A percentile compares a stretch with the other conserved stretches of the same genome.
Conservation (phyloP, 345 rosid genomes). For the Camelina sativa region DNA sequence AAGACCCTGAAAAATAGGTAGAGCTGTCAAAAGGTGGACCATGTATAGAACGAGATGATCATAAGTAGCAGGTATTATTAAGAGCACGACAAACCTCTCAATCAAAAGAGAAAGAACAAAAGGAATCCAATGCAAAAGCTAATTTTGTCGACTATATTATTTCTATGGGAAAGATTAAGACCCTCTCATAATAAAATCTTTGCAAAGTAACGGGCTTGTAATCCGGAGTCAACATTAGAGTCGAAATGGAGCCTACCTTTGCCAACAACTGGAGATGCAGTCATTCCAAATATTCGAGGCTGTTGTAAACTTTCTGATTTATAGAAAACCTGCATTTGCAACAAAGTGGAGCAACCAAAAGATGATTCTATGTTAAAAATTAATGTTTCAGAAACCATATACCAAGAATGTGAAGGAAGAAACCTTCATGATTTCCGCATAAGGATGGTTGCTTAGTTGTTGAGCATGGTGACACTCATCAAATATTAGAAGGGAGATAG, state of each 20-base stretch:
- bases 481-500: conserved; percentile 79
- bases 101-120: neutral
- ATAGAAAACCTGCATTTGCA: conserved; percentile 68
- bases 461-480: conserved; percentile 99
- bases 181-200: conserved; percentile 1
- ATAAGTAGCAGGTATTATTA: conserved; percentile 34
- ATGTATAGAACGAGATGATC: conserved; percentile 20
- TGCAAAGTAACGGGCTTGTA: conserved; percentile 14
- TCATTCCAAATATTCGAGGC: conserved; percentile 98
- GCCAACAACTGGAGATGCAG: conserved; percentile 94
- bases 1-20: conserved; percentile 71
- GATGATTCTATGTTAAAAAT: conserved; percentile 30
- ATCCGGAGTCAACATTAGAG: conserved; percentile 9
- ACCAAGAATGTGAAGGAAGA: conserved; percentile 38
- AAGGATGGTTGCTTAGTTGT: conserved; percentile 78
- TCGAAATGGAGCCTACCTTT: conserved; percentile 59
- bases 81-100: conserved; percentile 24
- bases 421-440: conserved; percentile 92
- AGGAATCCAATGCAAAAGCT: conserved; percentile 29
- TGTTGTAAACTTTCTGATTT: conserved; percentile 51
- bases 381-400: conserved; percentile 22
- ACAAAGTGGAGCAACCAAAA: conserved; percentile 35
- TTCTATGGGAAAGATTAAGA: conserved; percentile 20
- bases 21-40: conserved; percentile 25
- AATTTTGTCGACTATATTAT: conserved; percentile 14